Percentiles rank a stretch among this genome's conserved stretches.
phyloP scores from a whole-genome alignment of 1,284 basidiomycete species.

The Sporisorium reilianum region DNA sequence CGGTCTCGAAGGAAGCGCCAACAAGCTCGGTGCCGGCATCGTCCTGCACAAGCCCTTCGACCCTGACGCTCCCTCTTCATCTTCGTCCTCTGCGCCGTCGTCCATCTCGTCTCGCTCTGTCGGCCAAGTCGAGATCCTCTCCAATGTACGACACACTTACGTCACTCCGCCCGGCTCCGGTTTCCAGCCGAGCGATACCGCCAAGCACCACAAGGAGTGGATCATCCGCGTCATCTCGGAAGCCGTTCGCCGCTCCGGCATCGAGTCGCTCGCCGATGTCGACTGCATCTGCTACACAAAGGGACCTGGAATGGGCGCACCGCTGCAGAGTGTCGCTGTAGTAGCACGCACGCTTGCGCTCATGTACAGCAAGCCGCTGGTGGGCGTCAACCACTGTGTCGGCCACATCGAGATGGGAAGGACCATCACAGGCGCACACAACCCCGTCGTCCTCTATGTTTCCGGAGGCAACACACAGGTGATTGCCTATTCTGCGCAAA shows the following conservation, averaged over 20 bases:
- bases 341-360: conserved; percentile 93
- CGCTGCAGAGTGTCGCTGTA: conserved; percentile 91
- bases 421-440: conserved; percentile 90
- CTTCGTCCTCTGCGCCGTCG: conserved; percentile 59
- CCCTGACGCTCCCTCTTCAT: conserved; percentile 30
- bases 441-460: conserved; percentile 97
- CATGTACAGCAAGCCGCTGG: conserved; percentile 88
- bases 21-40: conserved; percentile 96
- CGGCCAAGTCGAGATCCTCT: conserved; percentile 69
- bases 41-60: conserved; percentile 84
- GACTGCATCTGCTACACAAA: conserved; percentile 98
- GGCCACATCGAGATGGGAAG: conserved; percentile 99
- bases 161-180: conserved; percentile 98
- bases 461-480: conserved; percentile 99
- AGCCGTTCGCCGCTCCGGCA: conserved; percentile 79
- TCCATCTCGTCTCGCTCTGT: conserved; percentile 79
- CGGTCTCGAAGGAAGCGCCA: conserved; percentile 74
- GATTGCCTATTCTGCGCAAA: conserved; percentile 91
- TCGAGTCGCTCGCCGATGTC: conserved; percentile 79
- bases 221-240: conserved; percentile 83
- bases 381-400: conserved; percentile 98
- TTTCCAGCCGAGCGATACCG: conserved; percentile 94
- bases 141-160: conserved; percentile 90
- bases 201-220: conserved; percentile 95
- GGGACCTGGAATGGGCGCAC: conserved; percentile 99